Base-by-base conservation (phyloP, 208 protist species). In the Trypanosoma mega region DNA sequence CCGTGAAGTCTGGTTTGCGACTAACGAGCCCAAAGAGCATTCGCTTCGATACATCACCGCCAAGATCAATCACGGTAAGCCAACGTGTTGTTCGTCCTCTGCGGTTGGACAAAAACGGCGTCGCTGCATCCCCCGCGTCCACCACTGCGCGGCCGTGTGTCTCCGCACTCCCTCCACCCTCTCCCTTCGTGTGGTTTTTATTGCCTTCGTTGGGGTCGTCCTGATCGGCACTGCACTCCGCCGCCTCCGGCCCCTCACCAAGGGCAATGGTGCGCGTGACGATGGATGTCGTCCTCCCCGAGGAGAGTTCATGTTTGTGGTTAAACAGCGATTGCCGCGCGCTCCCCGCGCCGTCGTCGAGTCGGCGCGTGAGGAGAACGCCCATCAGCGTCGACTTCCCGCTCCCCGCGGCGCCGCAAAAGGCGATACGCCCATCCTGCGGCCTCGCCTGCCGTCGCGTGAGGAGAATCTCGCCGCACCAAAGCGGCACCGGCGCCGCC, bases 241-340 rank as follows among this genome's bases (percentile, higher is more conserved):
- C n/a, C n/a, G n/a, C n/a, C n/a, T n/a, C n/a, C n/a, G n/a, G n/a
- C 26, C 72, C 39, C 6, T 56, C 47, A 29, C 82, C 70, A 58
- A 96, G 90, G 26, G 90, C 89, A 47, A 98, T 30, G 41, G 98
- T 80, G 0, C 98, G 90, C 26, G 97, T 90, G 23, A 80, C 78
- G 34, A 99, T 85, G 27, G 80, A 93, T n/a, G 82, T 94, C 1
- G 98, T 99, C 27, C 90, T 75, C 2, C 97, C 97, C 7, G 78
- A 87, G 36, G 94, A 73, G 9, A 98, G 67, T 68, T 99, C 97
- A 71, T 99, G 98, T 51, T 96, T 95, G 89, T 99, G 98, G 56
- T 88, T 94, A 69, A 97, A 98, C 12, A 98, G 72, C 0, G 69
- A 58, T 47, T 95, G 83, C 14, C 92, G 76, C 9, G 74, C 82